Evolutionary conservation across 2,329 filamentous ascomycete species (phyloP), one percentile per base, ranked within the genome.

Genomic region (Pestalotiopsis sp.): DNA sequence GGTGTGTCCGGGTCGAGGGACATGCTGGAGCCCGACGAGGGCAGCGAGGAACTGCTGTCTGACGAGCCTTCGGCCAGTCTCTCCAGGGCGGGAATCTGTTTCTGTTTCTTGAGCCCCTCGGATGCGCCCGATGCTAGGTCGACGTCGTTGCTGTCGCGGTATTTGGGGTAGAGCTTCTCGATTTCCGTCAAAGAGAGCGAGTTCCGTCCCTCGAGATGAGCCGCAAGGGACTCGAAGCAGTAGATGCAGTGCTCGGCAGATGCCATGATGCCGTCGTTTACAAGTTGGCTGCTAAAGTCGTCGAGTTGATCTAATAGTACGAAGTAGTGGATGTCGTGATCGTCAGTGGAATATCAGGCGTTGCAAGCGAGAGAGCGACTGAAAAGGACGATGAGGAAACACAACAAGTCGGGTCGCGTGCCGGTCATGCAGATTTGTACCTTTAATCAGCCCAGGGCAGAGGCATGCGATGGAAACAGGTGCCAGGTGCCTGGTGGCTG

Each of bases 201-300:
- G 69, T 90, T 85, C 70, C 91, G 91, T 71, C 87, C 83, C 73
- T 93, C 88, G 73, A 97, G 93, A 70, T 90, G 88, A 66, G 95
- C 92, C 64, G 89, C 87, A 49, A 99, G 90, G 55, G 87, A 86
- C 82, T 99, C 96, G 85, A 99, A 98, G 84, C 95, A 98, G 81
- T 91, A 95, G 76, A 95, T 90, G 81, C 95, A 98, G 81, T 98
- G 95, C 69, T 91, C 91, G 75, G 88, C 82, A 68, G 92, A 92
- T 63, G 96, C 95, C 95, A 98, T 98, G 39, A 58, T 71, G 70
- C 17, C 13, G 12, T 27, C 27, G 57, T 36, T 31, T 3, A 13
- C 23, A 31, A 39, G 17, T 17, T 4, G 31, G n/a, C n/a, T 39
- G 13, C 38, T 20, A 13, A 20, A 25, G 27, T 61, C 59, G 20